A percentile compares a stretch with the other conserved stretches of the same genome.
Conservation (phyloP, 495 filamentous ascomycete species). For the Aspergillus cavernicola region DNA sequence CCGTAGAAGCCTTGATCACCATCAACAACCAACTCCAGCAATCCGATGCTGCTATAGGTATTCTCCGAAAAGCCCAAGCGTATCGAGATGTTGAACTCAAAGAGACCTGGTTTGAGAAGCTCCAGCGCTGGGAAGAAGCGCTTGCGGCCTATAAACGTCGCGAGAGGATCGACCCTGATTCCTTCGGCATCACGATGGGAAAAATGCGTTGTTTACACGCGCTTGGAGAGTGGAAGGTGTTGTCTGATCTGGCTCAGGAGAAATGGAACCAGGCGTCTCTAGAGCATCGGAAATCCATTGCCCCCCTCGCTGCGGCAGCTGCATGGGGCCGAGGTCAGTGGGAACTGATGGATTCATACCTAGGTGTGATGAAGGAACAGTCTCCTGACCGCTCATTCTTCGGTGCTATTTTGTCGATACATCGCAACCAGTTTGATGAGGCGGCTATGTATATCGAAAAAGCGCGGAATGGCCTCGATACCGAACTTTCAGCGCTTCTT, state of each 20-base stretch:
- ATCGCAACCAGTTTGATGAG: slow-evolving; percentile 91
- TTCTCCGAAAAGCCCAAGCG: slow-evolving; percentile 86
- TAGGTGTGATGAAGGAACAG: slow-evolving; percentile 86
- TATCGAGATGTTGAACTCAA: slow-evolving; percentile 93
- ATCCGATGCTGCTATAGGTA: slow-evolving; percentile 95
- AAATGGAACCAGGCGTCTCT: slow-evolving; percentile 84
- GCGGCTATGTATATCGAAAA: slow-evolving; percentile 81
- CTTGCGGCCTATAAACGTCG: slow-evolving; percentile 83
- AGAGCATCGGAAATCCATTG: slow-evolving; percentile 83
- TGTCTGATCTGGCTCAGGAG: slow-evolving; percentile 82
- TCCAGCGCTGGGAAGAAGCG: slow-evolving; percentile 98
- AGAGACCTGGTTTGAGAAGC: slow-evolving; percentile 98
- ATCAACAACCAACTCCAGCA: slow-evolving; percentile 99
- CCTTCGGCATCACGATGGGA: slow-evolving; percentile 93
- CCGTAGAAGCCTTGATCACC: slow-evolving; percentile 93
- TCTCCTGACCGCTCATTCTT: slow-evolving; percentile 97
- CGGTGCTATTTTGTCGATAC: slow-evolving; percentile 86
- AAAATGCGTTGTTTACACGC: slow-evolving; percentile 99
- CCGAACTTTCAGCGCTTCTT: slow-evolving; percentile 88
- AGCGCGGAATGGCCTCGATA: slow-evolving; percentile 89
- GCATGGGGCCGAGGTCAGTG: slow-evolving; percentile 98
- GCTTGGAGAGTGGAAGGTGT: slow-evolving; percentile 91
- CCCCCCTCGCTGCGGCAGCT: slow-evolving; percentile 87
- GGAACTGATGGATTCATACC: slow-evolving; percentile 96
- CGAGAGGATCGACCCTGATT: slow-evolving; percentile 64